Evolutionary conservation across 1,284 basidiomycete genomes (phyloP), one percentile per base, ranked within the genome.

Genomic region (Clitocybe nebularis): DNA sequence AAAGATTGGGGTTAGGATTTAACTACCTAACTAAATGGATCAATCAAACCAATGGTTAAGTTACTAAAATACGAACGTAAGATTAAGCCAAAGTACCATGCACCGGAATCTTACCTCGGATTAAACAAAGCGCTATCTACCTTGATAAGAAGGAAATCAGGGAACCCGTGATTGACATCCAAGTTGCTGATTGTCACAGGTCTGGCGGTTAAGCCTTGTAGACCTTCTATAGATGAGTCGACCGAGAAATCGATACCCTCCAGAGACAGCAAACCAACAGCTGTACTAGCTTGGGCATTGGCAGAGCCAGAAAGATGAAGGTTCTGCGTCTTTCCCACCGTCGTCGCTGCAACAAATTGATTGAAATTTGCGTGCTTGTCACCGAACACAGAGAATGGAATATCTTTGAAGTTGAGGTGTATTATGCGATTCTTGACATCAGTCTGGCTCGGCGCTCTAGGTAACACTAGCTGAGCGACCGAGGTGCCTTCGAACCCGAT

Each of bases 131-230:
- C 64, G 23, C 74, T 74, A 26, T 74, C 65, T n/a, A 80, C 75
- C 49, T 71, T 85, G 64, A 89, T 89, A 41, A 86, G 66, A n/a
- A 89, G 65, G 58, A 74, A 84, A 51, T 80, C 72, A 0, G 77
- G 50, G 66, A 75, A 88, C 5, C 87, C 86, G 43, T 77, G 83
- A 41, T 72, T 77, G 21, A 89, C 85, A 52, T 89, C 84, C 44
- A 89, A 61, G 51, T 77, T 69, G 28, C 69, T 68, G 6, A 89
- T 74, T 3, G 68, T 66, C 4, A 77, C 75, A 5, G 83, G 84
- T 44, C 70, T 72, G 17, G 80, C 68, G 49, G 75, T 70, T 46
- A 89, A 66, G 33, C 84, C 84, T 60, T 88, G 81, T 45, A 89
- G 59, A 41, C 87, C 86, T 4, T 71, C 68, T 36, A 89, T 75